These are phyloP conservation scores for Artemisia annua DNA, from an alignment of 129 eudicot species.

Conservation along the genomic window DNA sequence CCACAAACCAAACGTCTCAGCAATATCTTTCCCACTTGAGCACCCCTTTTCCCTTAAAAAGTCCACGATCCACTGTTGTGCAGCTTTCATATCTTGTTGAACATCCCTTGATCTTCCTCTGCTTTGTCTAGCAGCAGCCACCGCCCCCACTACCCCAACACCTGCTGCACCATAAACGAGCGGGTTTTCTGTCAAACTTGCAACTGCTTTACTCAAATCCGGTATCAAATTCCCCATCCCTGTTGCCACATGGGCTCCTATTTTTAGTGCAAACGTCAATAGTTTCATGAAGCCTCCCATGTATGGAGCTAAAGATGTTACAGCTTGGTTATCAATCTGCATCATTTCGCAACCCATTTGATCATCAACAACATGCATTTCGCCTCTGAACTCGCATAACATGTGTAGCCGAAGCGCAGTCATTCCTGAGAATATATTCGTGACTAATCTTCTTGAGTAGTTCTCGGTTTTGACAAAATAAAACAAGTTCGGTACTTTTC, in stretches of 20 bases:
- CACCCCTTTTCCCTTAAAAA: slow-evolving; percentile 76
- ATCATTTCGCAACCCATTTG: slow-evolving; percentile 84
- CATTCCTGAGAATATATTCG: slow-evolving; percentile 77
- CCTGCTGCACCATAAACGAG: slow-evolving; percentile 70
- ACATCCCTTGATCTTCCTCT: slow-evolving; percentile 48
- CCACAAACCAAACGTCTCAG: slow-evolving; percentile 85
- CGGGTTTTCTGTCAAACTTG: slow-evolving; percentile 66
- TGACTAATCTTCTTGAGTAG: slow-evolving; percentile 75
- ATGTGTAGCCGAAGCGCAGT: slow-evolving; percentile 76
- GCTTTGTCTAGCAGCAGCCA: slow-evolving; percentile 54
- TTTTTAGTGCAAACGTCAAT: slow-evolving; percentile 85
- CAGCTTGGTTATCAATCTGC: slow-evolving; percentile 78
- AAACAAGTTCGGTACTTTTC: slow-evolving; percentile 92
- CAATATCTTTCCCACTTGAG: slow-evolving; percentile 77
- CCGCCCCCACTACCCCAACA: slow-evolving; percentile 56
- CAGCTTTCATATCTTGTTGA: slow-evolving; percentile 74
- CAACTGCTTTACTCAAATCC: slow-evolving; percentile 79
- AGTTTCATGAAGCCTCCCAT: slow-evolving; percentile 86
- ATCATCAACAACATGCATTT: slow-evolving; percentile 90
- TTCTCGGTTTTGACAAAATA: slow-evolving; percentile 78
- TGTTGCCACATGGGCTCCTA: slow-evolving; percentile 89
- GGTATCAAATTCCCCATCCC: slow-evolving; percentile 98
- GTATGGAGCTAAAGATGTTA: slow-evolving; percentile 71
- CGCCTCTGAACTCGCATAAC: slow-evolving; percentile 77
- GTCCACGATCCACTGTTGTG: slow-evolving; percentile 90